Evolutionary conservation across 345 rosid genomes (phyloP).

Genomic region (Gossypium stocksii): DNA sequence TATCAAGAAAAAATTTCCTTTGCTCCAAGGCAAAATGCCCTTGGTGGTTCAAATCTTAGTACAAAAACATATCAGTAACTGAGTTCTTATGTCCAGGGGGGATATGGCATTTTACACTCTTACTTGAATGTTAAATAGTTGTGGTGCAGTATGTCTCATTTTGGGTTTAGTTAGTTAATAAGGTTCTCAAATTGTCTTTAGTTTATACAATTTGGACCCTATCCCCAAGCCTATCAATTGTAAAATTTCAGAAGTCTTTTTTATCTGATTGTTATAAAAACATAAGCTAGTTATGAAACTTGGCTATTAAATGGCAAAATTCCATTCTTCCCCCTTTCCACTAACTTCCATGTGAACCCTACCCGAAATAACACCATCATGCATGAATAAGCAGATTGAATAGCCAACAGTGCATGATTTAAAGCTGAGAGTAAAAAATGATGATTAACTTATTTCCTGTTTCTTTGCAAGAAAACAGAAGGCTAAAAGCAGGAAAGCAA

Average conservation of each 20-base stretch:
- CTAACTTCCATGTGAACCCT: background rate
- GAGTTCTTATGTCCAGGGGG: background rate
- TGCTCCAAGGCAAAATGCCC: background rate
- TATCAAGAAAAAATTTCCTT: background rate
- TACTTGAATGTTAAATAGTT: background rate
- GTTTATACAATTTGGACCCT: background rate
- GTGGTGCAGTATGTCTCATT: background rate
- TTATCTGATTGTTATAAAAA: background rate
- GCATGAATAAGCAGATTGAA: background rate
- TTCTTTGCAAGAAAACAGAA: background rate
- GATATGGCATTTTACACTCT: background rate
- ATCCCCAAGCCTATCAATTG: background rate
- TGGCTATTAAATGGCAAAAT: background rate
- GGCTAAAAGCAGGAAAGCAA: constrained; percentile 9
- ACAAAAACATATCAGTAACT: background rate
- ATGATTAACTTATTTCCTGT: background rate
- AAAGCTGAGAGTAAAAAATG: background rate
- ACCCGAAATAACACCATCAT: background rate
- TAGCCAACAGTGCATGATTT: background rate
- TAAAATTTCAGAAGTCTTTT: background rate
- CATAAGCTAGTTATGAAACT: background rate
- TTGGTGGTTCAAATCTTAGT: background rate
- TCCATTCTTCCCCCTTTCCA: constrained; percentile 1
- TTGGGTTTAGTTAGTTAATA: constrained; percentile 1
- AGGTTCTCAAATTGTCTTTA: background rate